These are phyloP conservation scores for Nakaseomyces uthaithaninus DNA, from an alignment of 1,139 yeast species.

Conservation along the genomic window DNA sequence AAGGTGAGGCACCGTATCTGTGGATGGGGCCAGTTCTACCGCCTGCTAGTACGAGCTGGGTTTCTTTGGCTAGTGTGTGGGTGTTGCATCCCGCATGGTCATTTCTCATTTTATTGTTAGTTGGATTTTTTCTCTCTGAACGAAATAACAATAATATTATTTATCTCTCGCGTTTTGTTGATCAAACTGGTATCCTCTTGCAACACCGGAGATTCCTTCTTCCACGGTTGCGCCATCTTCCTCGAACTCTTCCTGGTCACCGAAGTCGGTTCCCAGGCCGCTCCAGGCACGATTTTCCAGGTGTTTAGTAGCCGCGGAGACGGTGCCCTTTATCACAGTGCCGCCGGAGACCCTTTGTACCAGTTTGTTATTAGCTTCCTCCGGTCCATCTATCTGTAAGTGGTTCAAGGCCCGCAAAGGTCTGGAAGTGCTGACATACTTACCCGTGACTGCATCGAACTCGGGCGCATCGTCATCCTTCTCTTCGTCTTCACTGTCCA, in stretches of 20 bases:
- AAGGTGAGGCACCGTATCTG: no score
- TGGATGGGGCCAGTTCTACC: no score
- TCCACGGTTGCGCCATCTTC: constrained; percentile 65
- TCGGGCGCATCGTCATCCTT: constrained; percentile 66
- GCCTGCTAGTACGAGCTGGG: no score
- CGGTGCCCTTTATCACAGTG: constrained; percentile 63
- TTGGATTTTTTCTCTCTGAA: background rate
- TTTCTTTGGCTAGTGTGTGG: no score
- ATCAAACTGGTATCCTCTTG: constrained; percentile 59
- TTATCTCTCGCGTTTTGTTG: constrained; percentile 12
- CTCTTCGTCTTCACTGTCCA: constrained; percentile 21
- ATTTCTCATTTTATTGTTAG: no score
- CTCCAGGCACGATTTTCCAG: constrained; percentile 76
- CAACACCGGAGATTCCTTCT: constrained; percentile 79
- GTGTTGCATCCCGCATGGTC: no score
- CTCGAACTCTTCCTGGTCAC: constrained; percentile 38
- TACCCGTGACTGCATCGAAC: constrained; percentile 85
- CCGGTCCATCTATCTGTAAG: constrained; percentile 42
- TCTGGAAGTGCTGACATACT: constrained; percentile 53
- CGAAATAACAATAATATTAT: background rate
- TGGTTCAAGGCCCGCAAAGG: constrained; percentile 69
- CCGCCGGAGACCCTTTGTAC: constrained; percentile 42
- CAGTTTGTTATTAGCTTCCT: constrained; percentile 35
- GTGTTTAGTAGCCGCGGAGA: constrained; percentile 79
- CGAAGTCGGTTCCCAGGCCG: constrained; percentile 83